phyloP scores from a whole-genome alignment of 208 protist species.

The Porcisia deanei region DNA sequence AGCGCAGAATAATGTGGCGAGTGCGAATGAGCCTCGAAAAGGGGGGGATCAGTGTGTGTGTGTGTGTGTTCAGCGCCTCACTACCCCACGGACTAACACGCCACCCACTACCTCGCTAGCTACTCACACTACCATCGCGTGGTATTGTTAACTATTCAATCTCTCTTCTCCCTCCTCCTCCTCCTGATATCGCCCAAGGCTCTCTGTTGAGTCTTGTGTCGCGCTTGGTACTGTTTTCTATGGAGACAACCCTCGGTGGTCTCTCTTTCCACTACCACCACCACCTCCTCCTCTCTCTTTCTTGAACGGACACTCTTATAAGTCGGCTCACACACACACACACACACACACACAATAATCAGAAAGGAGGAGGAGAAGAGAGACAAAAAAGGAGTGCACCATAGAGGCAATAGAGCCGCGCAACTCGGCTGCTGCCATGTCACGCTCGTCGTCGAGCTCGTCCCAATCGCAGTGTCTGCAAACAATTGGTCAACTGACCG shows the following conservation, averaged over 20 bases:
- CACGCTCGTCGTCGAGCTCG: slow-evolving; percentile 2
- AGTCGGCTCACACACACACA: background rate
- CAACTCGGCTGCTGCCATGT: background rate
- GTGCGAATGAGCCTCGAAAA: too few species aligned
- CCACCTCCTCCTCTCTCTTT: background rate
- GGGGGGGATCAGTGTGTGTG: too few species aligned
- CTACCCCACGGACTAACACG: too few species aligned
- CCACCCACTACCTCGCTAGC: too few species aligned
- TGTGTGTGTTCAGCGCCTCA: too few species aligned
- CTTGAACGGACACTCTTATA: too few species aligned
- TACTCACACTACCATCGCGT: too few species aligned
- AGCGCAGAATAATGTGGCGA: too few species aligned
- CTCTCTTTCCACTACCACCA: background rate
- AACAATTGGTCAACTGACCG: background rate
- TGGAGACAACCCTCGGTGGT: background rate
- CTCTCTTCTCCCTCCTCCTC: too few species aligned
- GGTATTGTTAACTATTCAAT: too few species aligned
- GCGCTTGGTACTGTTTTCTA: background rate
- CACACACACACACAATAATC: background rate
- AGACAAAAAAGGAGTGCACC: background rate
- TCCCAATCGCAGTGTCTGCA: slow-evolving; percentile 5
- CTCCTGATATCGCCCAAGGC: too few species aligned
- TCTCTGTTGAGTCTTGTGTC: background rate
- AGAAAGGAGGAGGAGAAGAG: background rate
- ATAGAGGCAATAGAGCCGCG: background rate